Evolutionary conservation across 352 stramenopile species (phyloP).

Genomic region (Globisporangium camurandrum): DNA sequence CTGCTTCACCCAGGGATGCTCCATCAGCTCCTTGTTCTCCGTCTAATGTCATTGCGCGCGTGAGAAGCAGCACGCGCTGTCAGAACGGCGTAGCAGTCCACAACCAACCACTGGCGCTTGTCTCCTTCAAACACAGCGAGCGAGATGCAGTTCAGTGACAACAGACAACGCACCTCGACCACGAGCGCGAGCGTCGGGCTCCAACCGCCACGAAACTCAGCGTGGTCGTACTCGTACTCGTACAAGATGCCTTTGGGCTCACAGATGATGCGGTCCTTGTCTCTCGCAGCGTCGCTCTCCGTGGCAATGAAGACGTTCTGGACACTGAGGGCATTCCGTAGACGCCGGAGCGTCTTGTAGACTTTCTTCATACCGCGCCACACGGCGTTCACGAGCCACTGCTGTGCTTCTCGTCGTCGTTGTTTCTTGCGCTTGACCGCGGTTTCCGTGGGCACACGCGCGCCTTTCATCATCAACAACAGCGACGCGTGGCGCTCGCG

Average conservation of each 20-base stretch:
- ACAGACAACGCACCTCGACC: conserved; percentile 44
- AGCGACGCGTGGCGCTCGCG: conserved; percentile 40
- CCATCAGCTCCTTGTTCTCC: conserved; percentile 71
- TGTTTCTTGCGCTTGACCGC: conserved; percentile 6
- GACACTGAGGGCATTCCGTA: conserved; percentile 53
- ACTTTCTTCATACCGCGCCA: conserved; percentile 35
- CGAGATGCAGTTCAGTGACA: background rate
- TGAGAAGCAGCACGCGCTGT: too few species aligned
- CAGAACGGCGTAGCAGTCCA: too few species aligned
- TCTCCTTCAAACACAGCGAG: background rate
- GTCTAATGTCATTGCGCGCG: too few species aligned
- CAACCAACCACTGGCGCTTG: background rate
- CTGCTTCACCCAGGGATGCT: conserved; percentile 68
- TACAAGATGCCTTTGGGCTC: conserved; percentile 77
- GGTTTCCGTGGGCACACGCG: conserved; percentile 11
- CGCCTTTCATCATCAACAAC: conserved; percentile 47
- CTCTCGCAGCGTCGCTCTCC: conserved; percentile 22
- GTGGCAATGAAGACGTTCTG: conserved; percentile 50
- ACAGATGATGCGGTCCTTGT: conserved; percentile 57
- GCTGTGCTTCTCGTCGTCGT: conserved; percentile 18
- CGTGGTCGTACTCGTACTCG: conserved; percentile 77
- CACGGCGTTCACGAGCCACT: conserved; percentile 19
- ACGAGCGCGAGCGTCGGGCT: conserved; percentile 60
- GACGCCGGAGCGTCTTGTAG: conserved; percentile 34
- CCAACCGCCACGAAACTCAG: conserved; percentile 46